Base-by-base conservation (phyloP, 495 filamentous ascomycete species). In the Thermochaetoides thermophila region DNA sequence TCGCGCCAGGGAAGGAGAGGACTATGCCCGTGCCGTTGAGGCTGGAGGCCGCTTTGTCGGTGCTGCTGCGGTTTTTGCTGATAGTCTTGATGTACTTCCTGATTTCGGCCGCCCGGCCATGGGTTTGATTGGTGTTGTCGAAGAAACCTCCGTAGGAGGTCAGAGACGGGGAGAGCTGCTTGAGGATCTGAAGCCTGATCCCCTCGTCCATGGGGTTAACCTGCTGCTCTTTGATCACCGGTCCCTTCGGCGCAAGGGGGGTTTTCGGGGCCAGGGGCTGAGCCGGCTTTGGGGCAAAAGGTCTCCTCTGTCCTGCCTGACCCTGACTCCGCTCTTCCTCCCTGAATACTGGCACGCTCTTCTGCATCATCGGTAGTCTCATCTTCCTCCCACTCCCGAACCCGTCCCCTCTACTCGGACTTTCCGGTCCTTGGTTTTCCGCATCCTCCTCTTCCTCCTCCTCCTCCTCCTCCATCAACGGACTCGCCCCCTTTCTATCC, bases 191-290 rank as follows among this genome's bases (percentile, higher is more conserved):
- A 4, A 73, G 58, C 11, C 84, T 75, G 21, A 91, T 65, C 2
- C 56, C 60, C 12, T 75, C 74, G 48, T 91, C 79, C 16, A 84
- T 74, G 0, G 89, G 89, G 49, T 94, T 95, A 61, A 84, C 93
- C 48, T 82, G 80, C 5, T 54, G 40, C 27, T 95, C 89, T 37
- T 74, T 73, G 50, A 95, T 80, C 14, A 91, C 72, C 0, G 75
- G 77, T 0, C 73, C 73, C 14, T 46, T 52, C 23, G 34, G 35
- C 1, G 24, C 39, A 13, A 51, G 16, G 11, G 45, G 39, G 9
- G 47, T 29, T 18, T 44, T 49, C 5, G 45, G 32, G 9, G 35
- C 45, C n/a, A 48, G 37, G 4, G 39, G 33, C 21, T 30, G 37
- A 11, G 21, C 27, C 2, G 47, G 31, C 32, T 61, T 61, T 20